These are phyloP conservation scores for Phytophthora nicotianae DNA, from an alignment of 352 stramenopile species.

Conservation along the genomic window DNA sequence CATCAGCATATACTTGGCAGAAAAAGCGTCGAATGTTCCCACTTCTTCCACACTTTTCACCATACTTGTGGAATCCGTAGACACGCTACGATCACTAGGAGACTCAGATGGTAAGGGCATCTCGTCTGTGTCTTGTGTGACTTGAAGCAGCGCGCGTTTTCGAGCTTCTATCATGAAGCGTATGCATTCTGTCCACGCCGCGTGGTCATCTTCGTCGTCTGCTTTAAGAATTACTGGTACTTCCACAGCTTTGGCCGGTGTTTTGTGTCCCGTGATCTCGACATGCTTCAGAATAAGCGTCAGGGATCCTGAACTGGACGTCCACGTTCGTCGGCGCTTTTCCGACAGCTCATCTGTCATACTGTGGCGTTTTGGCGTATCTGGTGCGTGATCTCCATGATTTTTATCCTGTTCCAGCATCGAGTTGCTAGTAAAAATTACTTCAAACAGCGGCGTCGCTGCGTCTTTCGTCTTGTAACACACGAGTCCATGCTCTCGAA, in stretches of 20 bases:
- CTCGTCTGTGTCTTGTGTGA: conserved; percentile 6
- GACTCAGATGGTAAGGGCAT: conserved; percentile 1
- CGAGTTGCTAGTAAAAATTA: conserved; percentile 60
- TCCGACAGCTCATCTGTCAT: neutral
- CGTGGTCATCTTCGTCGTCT: conserved; percentile 47
- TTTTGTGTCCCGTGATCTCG: conserved; percentile 47
- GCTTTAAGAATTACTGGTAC: conserved; percentile 57
- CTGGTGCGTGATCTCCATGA: neutral
- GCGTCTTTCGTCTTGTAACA: conserved; percentile 64
- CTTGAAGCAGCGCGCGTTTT: conserved; percentile 38
- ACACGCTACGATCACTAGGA: conserved; percentile 1
- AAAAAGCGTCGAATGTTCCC: conserved; percentile 43
- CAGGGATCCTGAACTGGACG: conserved; percentile 31
- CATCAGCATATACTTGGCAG: conserved; percentile 69
- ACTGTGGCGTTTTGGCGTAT: neutral
- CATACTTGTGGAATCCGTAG: neutral
- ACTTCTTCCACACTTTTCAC: conserved; percentile 13
- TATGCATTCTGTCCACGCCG: conserved; percentile 58
- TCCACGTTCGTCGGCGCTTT: conserved; percentile 16
- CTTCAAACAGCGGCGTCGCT: conserved; percentile 58
- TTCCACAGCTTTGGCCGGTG: conserved; percentile 44
- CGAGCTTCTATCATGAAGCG: conserved; percentile 56
- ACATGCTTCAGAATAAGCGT: conserved; percentile 55
- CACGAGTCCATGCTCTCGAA: conserved; percentile 67
- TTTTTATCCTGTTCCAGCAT: conserved; percentile 38